Evolutionary conservation across 164 flowering plant species (phyloP).

Genomic region (Euptelea pleiosperma): DNA sequence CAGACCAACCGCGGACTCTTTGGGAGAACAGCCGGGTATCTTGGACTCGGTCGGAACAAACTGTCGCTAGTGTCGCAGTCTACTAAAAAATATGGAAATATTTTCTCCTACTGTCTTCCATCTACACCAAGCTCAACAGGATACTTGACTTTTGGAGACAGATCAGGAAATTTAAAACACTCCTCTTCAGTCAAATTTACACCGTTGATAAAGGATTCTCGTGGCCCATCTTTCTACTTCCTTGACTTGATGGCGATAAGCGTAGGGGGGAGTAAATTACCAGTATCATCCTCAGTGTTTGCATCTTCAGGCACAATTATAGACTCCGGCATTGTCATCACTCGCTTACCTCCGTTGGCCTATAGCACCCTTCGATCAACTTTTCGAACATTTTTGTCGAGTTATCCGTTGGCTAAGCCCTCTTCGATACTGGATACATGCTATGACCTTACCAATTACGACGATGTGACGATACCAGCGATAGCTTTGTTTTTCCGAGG

Average conservation of each 20-base stretch:
- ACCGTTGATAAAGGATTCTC: slow-evolving; percentile 17
- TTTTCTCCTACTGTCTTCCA: slow-evolving; percentile 71
- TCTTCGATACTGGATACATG: slow-evolving; percentile 21
- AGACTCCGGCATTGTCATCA: slow-evolving; percentile 41
- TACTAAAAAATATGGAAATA: slow-evolving; percentile 18
- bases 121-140: slow-evolving; percentile 39
- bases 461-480: slow-evolving; percentile 19
- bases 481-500: slow-evolving; percentile 19
- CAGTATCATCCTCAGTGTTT: slow-evolving; percentile 14
- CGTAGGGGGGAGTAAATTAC: slow-evolving; percentile 22
- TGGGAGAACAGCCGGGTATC: slow-evolving; percentile 36
- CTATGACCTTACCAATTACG: too few relatives aligned
- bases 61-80: slow-evolving; percentile 40
- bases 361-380: slow-evolving; percentile 20
- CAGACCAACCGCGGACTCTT: slow-evolving; percentile 39
- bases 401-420: slow-evolving; percentile 8
- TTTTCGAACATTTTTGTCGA: slow-evolving; percentile 16
- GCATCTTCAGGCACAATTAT: slow-evolving; percentile 23
- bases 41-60: slow-evolving; percentile 38
- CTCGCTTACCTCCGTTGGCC: slow-evolving; percentile 27
- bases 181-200: slow-evolving; percentile 25
- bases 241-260: slow-evolving; percentile 22
- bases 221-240: slow-evolving; percentile 30
- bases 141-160: slow-evolving; percentile 38
- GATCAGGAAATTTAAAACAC: neutral